Percentiles rank a stretch among this genome's conserved stretches.
phyloP scores from a whole-genome alignment of 768 basidiomycete genomes.

The Lactarius quietus region DNA sequence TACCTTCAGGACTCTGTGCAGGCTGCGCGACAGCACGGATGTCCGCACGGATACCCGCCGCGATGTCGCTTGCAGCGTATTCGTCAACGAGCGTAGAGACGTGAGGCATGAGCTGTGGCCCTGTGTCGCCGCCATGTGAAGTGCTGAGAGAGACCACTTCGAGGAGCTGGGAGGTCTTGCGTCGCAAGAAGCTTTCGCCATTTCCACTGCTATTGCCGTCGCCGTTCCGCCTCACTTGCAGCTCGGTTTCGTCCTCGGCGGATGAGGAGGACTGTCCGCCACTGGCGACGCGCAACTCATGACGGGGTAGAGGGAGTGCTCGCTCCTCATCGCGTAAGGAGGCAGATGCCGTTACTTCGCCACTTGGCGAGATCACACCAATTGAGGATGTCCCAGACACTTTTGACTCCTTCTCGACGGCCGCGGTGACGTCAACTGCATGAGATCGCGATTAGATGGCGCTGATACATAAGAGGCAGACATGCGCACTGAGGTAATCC shows the following conservation, averaged over 20 bases:
- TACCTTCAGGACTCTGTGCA: conserved; percentile 34
- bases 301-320: conserved; percentile 36
- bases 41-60: conserved; percentile 57
- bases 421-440: conserved; percentile 45
- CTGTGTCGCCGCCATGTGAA: conserved; percentile 33
- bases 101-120: conserved; percentile 45
- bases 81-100: conserved; percentile 70
- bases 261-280: conserved; percentile 33
- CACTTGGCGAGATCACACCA: conserved; percentile 33
- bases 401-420: conserved; percentile 39
- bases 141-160: conserved; percentile 47
- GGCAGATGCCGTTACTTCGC: conserved; percentile 29
- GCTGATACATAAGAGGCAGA: neutral
- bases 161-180: conserved; percentile 71
- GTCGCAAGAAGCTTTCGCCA: conserved; percentile 48
- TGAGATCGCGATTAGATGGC: conserved; percentile 21
- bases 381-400: conserved; percentile 33
- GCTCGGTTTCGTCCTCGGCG: conserved; percentile 48
- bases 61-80: conserved; percentile 65
- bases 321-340: conserved; percentile 70
- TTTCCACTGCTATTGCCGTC: conserved; percentile 40
- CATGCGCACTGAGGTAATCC: conserved; percentile 80
- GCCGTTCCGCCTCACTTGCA: conserved; percentile 45
- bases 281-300: conserved; percentile 2
- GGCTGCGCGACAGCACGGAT: conserved; percentile 42